These are phyloP conservation scores for Botrytis elliptica DNA, from an alignment of 2,329 filamentous ascomycete genomes.

Conservation along the genomic window DNA sequence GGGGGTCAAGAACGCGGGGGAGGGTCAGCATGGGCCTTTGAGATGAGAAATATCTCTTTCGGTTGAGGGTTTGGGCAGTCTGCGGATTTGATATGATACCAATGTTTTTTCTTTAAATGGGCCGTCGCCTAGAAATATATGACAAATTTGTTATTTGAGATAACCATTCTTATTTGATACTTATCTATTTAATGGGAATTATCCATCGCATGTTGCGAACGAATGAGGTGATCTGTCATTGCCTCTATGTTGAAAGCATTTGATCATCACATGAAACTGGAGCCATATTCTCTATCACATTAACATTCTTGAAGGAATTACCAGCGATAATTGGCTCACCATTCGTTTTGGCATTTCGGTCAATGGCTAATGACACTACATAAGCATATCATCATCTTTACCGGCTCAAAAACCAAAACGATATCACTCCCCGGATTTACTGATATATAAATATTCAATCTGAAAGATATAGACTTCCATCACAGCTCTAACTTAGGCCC, in stretches of 20 bases:
- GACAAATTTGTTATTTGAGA: neutral
- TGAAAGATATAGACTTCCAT: neutral
- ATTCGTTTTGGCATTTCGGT: neutral
- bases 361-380: neutral
- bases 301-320: neutral
- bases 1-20: constrained; percentile 32
- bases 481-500: neutral
- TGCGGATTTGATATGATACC: neutral
- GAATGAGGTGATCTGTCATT: too few species aligned
- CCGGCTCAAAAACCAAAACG: neutral
- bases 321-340: neutral
- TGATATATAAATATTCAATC: neutral
- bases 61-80: neutral
- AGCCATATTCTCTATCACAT: neutral
- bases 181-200: neutral
- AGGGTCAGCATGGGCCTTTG: constrained; percentile 25
- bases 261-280: too few species aligned
- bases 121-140: neutral
- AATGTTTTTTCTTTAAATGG: neutral
- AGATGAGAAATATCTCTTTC: neutral
- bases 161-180: neutral
- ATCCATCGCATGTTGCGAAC: neutral
- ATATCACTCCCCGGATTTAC: neutral
- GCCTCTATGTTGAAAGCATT: neutral
- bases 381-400: neutral